These are phyloP conservation scores for Pseudogymnoascus pannorum DNA, from an alignment of 2,329 filamentous ascomycete genomes.

Conservation along the genomic window DNA sequence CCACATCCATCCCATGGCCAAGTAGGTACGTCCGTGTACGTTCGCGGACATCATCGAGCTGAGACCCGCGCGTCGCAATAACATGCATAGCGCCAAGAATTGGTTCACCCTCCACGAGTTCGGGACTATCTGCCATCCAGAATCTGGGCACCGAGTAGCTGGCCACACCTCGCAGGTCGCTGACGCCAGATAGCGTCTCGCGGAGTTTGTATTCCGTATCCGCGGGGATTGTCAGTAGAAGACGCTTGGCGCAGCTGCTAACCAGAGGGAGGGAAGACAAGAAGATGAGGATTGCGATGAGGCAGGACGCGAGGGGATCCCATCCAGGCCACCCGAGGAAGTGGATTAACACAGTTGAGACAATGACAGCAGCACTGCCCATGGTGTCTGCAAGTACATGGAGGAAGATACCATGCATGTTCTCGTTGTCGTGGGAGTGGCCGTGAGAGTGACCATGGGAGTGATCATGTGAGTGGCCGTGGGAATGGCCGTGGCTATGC, in stretches of 20 bases:
- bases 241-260: constrained; percentile 69
- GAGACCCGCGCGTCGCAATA: constrained; percentile 62
- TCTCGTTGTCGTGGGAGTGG: constrained; percentile 78
- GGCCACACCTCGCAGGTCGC: constrained; percentile 73
- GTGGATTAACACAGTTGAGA: constrained; percentile 81
- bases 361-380: constrained; percentile 88
- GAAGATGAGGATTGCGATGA: constrained; percentile 90
- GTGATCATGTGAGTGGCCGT: constrained; percentile 31
- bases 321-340: constrained; percentile 87
- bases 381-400: constrained; percentile 93
- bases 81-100: constrained; percentile 83
- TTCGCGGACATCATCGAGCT: constrained; percentile 75
- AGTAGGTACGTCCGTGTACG: constrained; percentile 66
- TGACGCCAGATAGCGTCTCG: constrained; percentile 76
- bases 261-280: constrained; percentile 86
- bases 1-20: constrained; percentile 67
- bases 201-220: constrained; percentile 82
- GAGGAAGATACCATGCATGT: constrained; percentile 96
- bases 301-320: constrained; percentile 87
- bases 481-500: constrained; percentile 23
- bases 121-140: constrained; percentile 69
- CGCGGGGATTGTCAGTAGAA: constrained; percentile 78
- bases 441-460: constrained; percentile 26
- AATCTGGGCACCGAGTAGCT: constrained; percentile 84
- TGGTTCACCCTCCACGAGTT: constrained; percentile 35